phyloP scores from a whole-genome alignment of 2,329 filamentous ascomycete genomes.

The Pleomassaria siparia region DNA sequence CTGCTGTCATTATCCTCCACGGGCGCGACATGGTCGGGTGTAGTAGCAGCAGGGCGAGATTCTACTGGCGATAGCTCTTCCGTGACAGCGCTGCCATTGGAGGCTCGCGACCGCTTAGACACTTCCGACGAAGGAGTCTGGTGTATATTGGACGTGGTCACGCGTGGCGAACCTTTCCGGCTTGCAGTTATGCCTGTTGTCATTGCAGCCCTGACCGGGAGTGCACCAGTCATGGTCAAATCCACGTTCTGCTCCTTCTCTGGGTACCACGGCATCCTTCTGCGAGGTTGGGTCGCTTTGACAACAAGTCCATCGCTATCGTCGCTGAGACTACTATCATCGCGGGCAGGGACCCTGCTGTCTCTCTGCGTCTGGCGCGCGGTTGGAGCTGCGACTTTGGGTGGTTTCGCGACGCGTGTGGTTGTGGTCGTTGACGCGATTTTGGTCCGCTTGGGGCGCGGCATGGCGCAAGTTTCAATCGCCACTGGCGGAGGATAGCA shows the following conservation, averaged over 20 bases:
- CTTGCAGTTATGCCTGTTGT: conserved; percentile 1
- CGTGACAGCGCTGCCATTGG: conserved; percentile 19
- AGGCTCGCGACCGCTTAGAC: conserved; percentile 18
- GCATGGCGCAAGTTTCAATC: conserved; percentile 28
- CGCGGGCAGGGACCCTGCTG: conserved; percentile 14
- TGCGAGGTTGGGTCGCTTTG: conserved; percentile 24
- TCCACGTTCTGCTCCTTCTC: conserved; percentile 25
- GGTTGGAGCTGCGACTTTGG: conserved; percentile 18
- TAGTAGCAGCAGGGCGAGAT: conserved; percentile 3
- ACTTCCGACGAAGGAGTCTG: conserved; percentile 23
- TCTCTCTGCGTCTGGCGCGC: conserved; percentile 21
- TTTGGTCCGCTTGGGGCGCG: conserved; percentile 41
- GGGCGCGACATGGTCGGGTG: conserved; percentile 4
- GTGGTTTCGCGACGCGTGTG: conserved; percentile 31
- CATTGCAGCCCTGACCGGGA: conserved; percentile 23
- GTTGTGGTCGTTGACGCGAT: conserved; percentile 28
- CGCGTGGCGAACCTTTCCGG: conserved; percentile 19
- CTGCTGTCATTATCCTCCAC: conserved; percentile 27
- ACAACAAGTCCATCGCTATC: conserved; percentile 42
- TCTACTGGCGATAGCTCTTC: conserved; percentile 6
- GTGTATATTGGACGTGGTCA: background rate
- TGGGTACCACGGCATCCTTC: conserved; percentile 21
- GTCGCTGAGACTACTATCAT: conserved; percentile 34
- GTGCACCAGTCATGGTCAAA: conserved; percentile 40
- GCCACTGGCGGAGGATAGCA: conserved; percentile 1